These are phyloP conservation scores for Debaryomycetaceae sp. DNA, from an alignment of 1,139 yeast genomes.

Conservation along the genomic window DNA sequence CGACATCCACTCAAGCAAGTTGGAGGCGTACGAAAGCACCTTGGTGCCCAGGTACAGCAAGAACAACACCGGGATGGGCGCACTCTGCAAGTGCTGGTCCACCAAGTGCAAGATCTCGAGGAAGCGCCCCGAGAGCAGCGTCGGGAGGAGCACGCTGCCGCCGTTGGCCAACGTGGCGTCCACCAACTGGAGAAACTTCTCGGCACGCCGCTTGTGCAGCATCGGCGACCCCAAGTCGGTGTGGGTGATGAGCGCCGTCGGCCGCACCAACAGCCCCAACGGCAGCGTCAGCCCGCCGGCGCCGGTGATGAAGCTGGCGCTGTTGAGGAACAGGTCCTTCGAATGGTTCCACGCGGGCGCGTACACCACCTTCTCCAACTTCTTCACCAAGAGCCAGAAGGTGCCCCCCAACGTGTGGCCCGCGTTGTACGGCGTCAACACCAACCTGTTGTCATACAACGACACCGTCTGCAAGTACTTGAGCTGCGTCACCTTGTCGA, in stretches of 20 bases:
- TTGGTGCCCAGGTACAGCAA: constrained; percentile 78
- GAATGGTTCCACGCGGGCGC: constrained; percentile 97
- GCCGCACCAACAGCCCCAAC: constrained; percentile 63
- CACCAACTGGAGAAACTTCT: constrained; percentile 60
- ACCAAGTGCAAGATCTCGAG: constrained; percentile 72
- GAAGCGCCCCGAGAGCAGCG: constrained; percentile 78
- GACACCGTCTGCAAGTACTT: constrained; percentile 79
- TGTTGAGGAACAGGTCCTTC: constrained; percentile 74
- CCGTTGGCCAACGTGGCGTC: constrained; percentile 61
- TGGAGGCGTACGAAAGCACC: constrained; percentile 75
- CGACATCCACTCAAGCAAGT: constrained; percentile 95
- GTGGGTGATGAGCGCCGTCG: constrained; percentile 80
- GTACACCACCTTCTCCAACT: constrained; percentile 74
- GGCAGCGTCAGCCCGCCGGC: constrained; percentile 52
- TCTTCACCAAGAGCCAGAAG: constrained; percentile 72
- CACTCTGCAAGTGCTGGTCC: constrained; percentile 54
- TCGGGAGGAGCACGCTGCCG: constrained; percentile 81
- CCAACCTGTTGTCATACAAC: constrained; percentile 55
- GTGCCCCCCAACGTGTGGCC: constrained; percentile 95
- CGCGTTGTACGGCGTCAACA: constrained; percentile 80
- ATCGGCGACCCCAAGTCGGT: constrained; percentile 64
- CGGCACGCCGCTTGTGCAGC: constrained; percentile 63
- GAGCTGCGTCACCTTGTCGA: constrained; percentile 62
- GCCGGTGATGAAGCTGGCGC: constrained; percentile 62
- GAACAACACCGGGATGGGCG: constrained; percentile 67